Percentiles rank a stretch among this genome's conserved stretches.
Conservation (phyloP, 2,329 filamentous ascomycete species). For the Nectriaceae sp. region DNA sequence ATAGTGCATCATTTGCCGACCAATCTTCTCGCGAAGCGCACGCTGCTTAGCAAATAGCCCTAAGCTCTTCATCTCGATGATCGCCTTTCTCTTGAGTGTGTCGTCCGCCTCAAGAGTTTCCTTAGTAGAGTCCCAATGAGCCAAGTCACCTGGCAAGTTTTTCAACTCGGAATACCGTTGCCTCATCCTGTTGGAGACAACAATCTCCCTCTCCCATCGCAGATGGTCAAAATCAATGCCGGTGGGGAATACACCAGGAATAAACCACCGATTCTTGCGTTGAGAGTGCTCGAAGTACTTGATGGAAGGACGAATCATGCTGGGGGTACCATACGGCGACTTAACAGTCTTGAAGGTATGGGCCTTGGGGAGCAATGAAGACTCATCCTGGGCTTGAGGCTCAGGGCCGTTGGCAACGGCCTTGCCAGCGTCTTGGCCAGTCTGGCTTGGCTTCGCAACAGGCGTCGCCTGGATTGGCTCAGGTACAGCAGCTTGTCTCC, state of each 20-base stretch:
- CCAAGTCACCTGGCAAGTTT: constrained; percentile 80
- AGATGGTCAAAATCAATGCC: constrained; percentile 87
- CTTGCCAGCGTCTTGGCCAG: constrained; percentile 38
- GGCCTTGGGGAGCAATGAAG: constrained; percentile 38
- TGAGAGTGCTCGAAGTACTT: constrained; percentile 78
- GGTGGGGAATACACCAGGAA: constrained; percentile 85
- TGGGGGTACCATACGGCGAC: constrained; percentile 67
- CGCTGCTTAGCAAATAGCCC: constrained; percentile 87
- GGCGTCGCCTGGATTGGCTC: constrained; percentile 45
- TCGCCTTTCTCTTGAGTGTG: constrained; percentile 79
- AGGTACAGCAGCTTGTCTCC: constrained; percentile 54
- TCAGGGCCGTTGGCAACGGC: constrained; percentile 40
- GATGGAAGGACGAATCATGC: constrained; percentile 59
- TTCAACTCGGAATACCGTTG: constrained; percentile 84
- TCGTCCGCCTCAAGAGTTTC: constrained; percentile 71
- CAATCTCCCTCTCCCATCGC: constrained; percentile 82
- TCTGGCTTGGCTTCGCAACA: constrained; percentile 29
- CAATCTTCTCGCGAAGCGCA: constrained; percentile 80
- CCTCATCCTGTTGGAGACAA: constrained; percentile 87
- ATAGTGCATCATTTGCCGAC: constrained; percentile 89
- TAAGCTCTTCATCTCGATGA: constrained; percentile 95
- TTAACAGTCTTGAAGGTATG: constrained; percentile 72
- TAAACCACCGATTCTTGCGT: constrained; percentile 74
- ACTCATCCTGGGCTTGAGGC: constrained; percentile 33
- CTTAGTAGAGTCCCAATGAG: constrained; percentile 80